phyloP scores from a whole-genome alignment of 495 filamentous ascomycete species.

The Daldinia bambusicola region DNA sequence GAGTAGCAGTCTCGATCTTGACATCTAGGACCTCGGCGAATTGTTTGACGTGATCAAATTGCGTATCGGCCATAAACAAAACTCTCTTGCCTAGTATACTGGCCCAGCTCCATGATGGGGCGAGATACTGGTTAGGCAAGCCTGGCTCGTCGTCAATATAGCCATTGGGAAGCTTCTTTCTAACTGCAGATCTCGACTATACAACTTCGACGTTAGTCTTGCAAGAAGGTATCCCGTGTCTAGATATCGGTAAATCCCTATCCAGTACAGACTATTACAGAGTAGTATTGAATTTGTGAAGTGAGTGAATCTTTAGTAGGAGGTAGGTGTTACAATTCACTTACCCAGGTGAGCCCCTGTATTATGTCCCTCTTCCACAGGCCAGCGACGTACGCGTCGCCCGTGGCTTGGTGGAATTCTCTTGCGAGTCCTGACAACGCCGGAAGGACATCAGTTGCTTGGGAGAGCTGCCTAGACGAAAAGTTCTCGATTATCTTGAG shows the following conservation, averaged over 20 bases:
- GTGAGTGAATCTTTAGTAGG: not conserved
- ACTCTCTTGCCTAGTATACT: conserved; percentile 36
- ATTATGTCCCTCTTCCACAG: conserved; percentile 39
- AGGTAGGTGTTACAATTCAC: not conserved
- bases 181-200: conserved; percentile 8
- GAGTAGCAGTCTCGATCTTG: conserved; percentile 22
- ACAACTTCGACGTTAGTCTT: not conserved
- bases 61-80: conserved; percentile 22
- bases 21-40: conserved; percentile 38
- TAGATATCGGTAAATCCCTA: not conserved
- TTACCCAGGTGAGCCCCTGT: conserved; percentile 34
- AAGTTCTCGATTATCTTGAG: conserved; percentile 39
- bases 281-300: not conserved
- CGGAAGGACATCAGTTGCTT: conserved; percentile 35
- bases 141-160: conserved; percentile 6
- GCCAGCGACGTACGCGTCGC: conserved; percentile 43
- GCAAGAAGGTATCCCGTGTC: not conserved
- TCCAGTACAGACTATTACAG: not conserved
- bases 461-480: conserved; percentile 38
- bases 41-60: conserved; percentile 28
- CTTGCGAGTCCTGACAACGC: conserved; percentile 42
- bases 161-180: conserved; percentile 1
- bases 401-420: conserved; percentile 38
- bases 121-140: conserved; percentile 35
- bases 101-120: conserved; percentile 49